Conservation (phyloP, 306 rosid genomes). For the Lathyrus aphaca region DNA sequence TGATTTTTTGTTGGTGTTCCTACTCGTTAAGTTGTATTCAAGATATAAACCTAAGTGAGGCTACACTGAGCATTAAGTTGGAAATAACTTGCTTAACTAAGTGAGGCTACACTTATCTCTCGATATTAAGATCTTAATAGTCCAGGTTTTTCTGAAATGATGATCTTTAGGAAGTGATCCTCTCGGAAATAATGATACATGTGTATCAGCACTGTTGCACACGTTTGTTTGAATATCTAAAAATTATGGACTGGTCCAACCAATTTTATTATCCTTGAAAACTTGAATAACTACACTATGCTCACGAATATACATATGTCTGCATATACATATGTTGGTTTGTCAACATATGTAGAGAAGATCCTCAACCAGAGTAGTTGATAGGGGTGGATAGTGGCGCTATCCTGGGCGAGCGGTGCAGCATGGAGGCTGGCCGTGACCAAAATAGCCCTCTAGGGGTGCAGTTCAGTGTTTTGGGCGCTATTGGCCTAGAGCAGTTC, state of each 20-base stretch:
- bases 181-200: background rate
- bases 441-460: no score
- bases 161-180: background rate
- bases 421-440: no score
- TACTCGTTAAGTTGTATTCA: background rate
- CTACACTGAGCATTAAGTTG: background rate
- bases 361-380: no score
- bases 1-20: background rate
- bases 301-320: background rate
- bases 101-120: background rate
- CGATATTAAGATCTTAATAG: background rate
- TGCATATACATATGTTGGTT: background rate
- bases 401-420: no score
- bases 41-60: background rate
- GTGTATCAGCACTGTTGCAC: background rate
- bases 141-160: background rate
- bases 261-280: background rate
- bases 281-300: slow-evolving; percentile 1
- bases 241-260: background rate
- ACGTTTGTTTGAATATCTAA: background rate
- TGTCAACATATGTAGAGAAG: background rate
- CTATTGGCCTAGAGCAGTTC: no score
- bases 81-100: slow-evolving; percentile 4
- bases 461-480: no score
- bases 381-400: no score